These are phyloP conservation scores for Suhomyces anneliseae DNA, from an alignment of 1,139 yeast genomes.

Conservation along the genomic window DNA sequence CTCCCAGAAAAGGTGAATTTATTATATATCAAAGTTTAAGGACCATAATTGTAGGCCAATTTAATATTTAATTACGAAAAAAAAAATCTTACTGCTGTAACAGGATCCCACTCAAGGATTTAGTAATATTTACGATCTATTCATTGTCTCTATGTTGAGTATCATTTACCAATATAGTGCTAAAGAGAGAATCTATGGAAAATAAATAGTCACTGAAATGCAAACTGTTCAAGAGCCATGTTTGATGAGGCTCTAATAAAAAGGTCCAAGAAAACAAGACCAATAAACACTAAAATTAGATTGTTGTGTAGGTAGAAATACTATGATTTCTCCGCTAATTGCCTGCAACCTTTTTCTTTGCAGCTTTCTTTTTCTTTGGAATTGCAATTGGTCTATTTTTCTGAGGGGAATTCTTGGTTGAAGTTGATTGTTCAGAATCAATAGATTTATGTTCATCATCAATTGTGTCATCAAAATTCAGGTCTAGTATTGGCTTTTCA, in stretches of 20 bases:
- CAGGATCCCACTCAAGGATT: too few relatives aligned
- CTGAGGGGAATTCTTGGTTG: constrained; percentile 5
- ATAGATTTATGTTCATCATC: constrained; percentile 1
- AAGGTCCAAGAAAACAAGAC: neutral
- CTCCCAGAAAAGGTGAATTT: too few relatives aligned
- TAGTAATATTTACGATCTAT: neutral
- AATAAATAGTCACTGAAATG: neutral
- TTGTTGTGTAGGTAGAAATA: too few relatives aligned
- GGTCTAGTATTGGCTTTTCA: constrained; percentile 3
- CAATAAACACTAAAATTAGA: too few relatives aligned
- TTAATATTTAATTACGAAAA: too few relatives aligned
- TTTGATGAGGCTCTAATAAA: neutral
- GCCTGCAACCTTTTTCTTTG: neutral
- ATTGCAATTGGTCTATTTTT: neutral
- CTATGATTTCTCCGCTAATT: neutral
- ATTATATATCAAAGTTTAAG: too few relatives aligned
- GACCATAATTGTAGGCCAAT: too few relatives aligned
- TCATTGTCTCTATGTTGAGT: neutral
- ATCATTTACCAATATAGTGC: neutral
- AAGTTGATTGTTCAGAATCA: constrained; percentile 6
- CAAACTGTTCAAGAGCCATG: neutral
- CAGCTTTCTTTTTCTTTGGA: constrained; percentile 5
- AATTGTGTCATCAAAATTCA: neutral
- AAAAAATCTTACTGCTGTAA: too few relatives aligned
- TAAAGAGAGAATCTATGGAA: neutral